These are phyloP conservation scores for Calocera cornea DNA, from an alignment of 768 basidiomycete genomes.

Conservation along the genomic window DNA sequence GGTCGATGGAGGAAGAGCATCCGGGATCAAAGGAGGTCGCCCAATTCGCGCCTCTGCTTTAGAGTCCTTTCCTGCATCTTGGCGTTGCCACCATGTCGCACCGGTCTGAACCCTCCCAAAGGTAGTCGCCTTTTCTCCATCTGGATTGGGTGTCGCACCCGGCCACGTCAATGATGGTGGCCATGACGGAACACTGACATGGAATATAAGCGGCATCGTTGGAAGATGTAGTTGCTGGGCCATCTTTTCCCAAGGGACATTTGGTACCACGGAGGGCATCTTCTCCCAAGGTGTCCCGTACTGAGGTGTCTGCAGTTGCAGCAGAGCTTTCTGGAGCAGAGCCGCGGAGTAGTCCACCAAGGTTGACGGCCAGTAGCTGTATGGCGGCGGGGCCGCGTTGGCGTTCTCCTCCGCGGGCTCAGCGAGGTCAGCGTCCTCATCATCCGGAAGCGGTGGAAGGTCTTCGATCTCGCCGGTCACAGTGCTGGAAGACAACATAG, in stretches of 20 bases:
- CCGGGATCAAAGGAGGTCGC: constrained; percentile 14
- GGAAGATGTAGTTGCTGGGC: not conserved
- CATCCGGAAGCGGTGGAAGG: not conserved
- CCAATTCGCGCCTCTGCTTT: not conserved
- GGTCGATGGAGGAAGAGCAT: constrained; percentile 15
- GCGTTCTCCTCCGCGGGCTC: not conserved
- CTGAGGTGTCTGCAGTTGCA: not conserved
- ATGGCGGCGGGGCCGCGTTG: not conserved
- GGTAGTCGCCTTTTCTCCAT: not conserved
- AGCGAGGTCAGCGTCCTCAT: not conserved
- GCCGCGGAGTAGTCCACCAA: not conserved
- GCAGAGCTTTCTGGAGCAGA: not conserved
- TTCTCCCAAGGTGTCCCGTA: not conserved
- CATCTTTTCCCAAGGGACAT: not conserved
- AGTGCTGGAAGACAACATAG: not conserved
- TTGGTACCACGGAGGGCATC: not conserved
- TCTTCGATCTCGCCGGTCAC: not conserved
- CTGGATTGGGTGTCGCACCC: not conserved
- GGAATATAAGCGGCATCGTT: not conserved
- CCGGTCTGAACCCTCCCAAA: not conserved
- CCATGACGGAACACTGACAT: not conserved
- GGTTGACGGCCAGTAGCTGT: not conserved
- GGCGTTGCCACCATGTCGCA: constrained; percentile 13
- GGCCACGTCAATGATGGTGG: not conserved
- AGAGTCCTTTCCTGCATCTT: constrained; percentile 9